Base-by-base conservation (phyloP, 23 red algal genomes). In the Pyropia yezoensis region DNA sequence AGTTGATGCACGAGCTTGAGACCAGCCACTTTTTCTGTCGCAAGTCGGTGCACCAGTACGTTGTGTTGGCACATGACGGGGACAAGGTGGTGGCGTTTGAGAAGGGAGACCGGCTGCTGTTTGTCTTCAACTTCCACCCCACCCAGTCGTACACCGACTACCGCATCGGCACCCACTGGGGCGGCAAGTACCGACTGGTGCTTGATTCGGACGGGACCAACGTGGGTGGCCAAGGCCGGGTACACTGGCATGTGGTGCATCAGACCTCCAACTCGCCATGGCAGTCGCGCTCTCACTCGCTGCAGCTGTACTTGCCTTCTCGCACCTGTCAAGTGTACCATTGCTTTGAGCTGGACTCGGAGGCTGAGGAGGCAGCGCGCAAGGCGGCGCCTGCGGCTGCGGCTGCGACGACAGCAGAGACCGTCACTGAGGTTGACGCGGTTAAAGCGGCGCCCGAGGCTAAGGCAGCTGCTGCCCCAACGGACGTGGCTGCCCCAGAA, bases 71-170 rank as follows among this genome's bases (percentile, higher is more conserved):
- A 9, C 81, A 89, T 39, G 76, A 86, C 61, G 66, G 73, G 13
- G 94, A 98, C 64, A 89, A 91, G 56, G 54, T 98, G 14, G 69
- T 98, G 45, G 94, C 63, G 18, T 61, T 91, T 18, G 94, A 98
- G 63, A 69, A 75, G 49, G 94, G 94, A 5, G 76, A 91, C 52
- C 76, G 94, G 9, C 70, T 98, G 50, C 62, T 98, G 67, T 87
- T 98, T 66, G 94, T 98, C 16, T 98, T 98, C 58, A 98, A 98
- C 72, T 98, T 98, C 67, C 85, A 98, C 69, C 86, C 88, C 16
- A 66, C 70, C 7, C 68, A 90, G 18, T 87, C 79, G 30, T 98
- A 79, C 71, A 78, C 62, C 22, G 94, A 83, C 29, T 98, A 98
- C 70, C 77, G 86, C 24, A 69, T 98, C 63, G 94, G 94, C 21